Evolutionary conservation across 108 stramenopile genomes (phyloP).

Genomic region (Parmales sp.): DNA sequence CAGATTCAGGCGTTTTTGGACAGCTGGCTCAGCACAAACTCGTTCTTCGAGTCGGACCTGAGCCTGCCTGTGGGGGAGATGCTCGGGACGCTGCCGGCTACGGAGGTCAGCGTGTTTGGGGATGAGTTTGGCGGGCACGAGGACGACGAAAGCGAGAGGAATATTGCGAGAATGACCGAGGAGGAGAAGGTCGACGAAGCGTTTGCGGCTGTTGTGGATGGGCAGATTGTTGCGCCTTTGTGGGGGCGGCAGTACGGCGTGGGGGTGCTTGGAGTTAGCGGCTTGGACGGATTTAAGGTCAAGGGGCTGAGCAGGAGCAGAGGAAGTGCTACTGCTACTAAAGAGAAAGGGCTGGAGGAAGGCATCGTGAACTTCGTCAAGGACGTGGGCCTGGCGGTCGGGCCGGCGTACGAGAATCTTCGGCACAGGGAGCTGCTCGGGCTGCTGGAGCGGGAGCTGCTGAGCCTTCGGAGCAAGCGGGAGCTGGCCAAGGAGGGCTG

Average conservation of each 20-base stretch:
- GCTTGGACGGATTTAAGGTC: background rate
- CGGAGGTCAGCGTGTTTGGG: background rate
- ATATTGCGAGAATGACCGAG: too few species aligned
- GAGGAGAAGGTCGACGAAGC: background rate
- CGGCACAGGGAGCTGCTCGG: background rate
- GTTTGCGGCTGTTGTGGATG: too few species aligned
- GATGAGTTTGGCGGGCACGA: background rate
- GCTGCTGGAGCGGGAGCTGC: background rate
- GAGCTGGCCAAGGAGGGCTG: background rate
- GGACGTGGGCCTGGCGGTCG: background rate
- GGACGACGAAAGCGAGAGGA: background rate
- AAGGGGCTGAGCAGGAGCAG: constrained; percentile 1
- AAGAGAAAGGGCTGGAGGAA: background rate
- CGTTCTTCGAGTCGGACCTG: background rate
- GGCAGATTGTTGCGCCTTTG: background rate
- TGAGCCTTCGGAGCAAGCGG: background rate
- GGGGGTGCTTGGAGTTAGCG: background rate
- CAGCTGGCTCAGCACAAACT: background rate
- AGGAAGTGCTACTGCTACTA: background rate
- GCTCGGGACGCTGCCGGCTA: too few species aligned
- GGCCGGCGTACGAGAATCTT: background rate
- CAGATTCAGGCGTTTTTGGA: constrained; percentile 9
- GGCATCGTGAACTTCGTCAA: background rate
- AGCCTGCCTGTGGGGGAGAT: background rate
- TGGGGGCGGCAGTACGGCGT: background rate